Conservation (phyloP, 2,329 filamentous ascomycete genomes). For the Apiospora hydei region DNA sequence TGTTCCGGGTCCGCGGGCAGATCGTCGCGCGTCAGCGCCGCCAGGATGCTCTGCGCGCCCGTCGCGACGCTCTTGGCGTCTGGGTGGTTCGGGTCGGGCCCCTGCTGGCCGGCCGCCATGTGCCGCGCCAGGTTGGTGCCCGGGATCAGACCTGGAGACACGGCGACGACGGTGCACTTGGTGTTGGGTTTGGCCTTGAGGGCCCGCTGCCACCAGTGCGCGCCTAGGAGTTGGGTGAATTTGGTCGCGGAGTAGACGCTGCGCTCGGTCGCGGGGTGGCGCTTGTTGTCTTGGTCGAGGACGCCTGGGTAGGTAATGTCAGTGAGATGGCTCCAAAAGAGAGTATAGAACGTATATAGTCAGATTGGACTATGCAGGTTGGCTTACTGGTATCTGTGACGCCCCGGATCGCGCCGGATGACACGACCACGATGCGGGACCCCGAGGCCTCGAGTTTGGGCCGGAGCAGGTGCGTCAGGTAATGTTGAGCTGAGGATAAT, state of each 20-base stretch:
- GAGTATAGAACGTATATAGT: background rate
- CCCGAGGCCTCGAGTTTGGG: slow-evolving; percentile 56
- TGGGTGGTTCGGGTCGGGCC: background rate
- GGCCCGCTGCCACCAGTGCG: slow-evolving; percentile 64
- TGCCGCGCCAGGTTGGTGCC: slow-evolving; percentile 47
- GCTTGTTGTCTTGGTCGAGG: slow-evolving; percentile 38
- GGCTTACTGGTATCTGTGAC: slow-evolving; percentile 23
- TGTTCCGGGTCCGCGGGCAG: slow-evolving; percentile 58
- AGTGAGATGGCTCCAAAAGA: background rate
- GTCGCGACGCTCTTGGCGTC: slow-evolving; percentile 1
- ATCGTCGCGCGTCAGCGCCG: slow-evolving; percentile 49
- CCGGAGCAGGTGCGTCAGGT: slow-evolving; percentile 56
- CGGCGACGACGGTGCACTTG: slow-evolving; percentile 52
- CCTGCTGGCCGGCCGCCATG: background rate
- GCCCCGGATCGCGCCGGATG: slow-evolving; percentile 56
- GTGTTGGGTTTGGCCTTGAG: slow-evolving; percentile 51
- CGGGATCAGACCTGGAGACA: slow-evolving; percentile 61
- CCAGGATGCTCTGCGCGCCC: slow-evolving; percentile 54
- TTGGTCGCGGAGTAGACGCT: slow-evolving; percentile 54
- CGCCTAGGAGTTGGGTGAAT: slow-evolving; percentile 57
- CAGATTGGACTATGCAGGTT: background rate
- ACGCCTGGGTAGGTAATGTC: background rate
- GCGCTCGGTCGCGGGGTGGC: slow-evolving; percentile 44
- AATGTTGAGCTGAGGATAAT: slow-evolving; percentile 56
- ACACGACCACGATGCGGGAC: slow-evolving; percentile 58